These are phyloP conservation scores for Sechiopsis laciniata DNA, from an alignment of 306 rosid species.

Conservation along the genomic window DNA sequence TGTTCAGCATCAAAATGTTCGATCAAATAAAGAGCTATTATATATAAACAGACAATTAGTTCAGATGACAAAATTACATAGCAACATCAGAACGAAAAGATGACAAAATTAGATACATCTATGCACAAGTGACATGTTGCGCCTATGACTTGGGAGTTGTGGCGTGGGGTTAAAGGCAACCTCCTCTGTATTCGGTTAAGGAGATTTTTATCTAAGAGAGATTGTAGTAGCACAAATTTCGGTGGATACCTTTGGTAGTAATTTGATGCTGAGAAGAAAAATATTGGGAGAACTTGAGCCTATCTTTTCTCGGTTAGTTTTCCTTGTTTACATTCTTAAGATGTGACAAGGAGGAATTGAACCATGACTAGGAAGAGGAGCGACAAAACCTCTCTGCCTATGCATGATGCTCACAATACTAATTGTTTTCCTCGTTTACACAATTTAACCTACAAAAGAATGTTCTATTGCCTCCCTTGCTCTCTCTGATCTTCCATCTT, in stretches of 20 bases:
- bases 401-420: not conserved
- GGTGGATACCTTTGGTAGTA: not conserved
- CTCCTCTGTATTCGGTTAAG: not conserved
- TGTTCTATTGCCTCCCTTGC: not conserved
- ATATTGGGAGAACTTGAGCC: not conserved
- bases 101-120: not conserved
- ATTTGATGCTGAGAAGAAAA: not conserved
- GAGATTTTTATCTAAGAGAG: not conserved
- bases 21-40: not conserved
- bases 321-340: not conserved
- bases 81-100: not conserved
- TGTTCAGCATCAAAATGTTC: slow-evolving; percentile 19
- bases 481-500: not conserved
- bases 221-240: not conserved
- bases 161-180: not conserved
- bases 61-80: not conserved
- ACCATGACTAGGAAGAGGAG: not conserved
- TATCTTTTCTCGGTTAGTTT: not conserved
- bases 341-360: not conserved
- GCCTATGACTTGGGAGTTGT: not conserved
- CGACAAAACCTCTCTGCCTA: not conserved
- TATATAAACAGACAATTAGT: not conserved
- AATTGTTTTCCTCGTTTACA: slow-evolving; percentile 3
- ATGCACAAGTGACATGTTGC: not conserved
- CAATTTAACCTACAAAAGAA: not conserved